Conservation (phyloP, 2,329 filamentous ascomycete genomes). For the Ceratocystiopsis sp. region DNA sequence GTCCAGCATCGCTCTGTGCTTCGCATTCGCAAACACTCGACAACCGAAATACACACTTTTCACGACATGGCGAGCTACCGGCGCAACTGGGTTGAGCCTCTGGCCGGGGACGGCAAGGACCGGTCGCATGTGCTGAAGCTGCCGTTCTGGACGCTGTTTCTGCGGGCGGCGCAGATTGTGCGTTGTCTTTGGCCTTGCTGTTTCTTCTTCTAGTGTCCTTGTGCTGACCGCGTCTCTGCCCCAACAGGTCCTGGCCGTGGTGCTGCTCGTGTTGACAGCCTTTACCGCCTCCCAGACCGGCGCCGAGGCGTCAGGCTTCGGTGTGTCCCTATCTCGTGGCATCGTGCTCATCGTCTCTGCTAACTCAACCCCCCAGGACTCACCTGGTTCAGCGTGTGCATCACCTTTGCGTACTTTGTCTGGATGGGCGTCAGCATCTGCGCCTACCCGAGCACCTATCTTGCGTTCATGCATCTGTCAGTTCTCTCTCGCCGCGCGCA, state of each 20-base stretch:
- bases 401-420: slow-evolving; percentile 9
- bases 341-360: background rate
- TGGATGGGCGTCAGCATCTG: slow-evolving; percentile 7
- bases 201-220: too few relatives aligned
- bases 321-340: background rate
- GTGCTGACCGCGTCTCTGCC: too few relatives aligned
- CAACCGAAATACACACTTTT: background rate
- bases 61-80: slow-evolving; percentile 3
- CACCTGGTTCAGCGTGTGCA: slow-evolving; percentile 10
- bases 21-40: too few relatives aligned
- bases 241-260: slow-evolving; percentile 4
- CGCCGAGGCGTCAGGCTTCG: background rate
- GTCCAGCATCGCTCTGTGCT: too few relatives aligned
- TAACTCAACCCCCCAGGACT: slow-evolving; percentile 1
- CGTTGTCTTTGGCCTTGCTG: too few relatives aligned
- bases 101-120: slow-evolving; percentile 5
- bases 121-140: slow-evolving; percentile 8
- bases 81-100: background rate
- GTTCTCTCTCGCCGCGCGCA: background rate
- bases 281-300: slow-evolving; percentile 6
- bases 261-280: slow-evolving; percentile 7
- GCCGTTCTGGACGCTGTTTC: slow-evolving; percentile 8
- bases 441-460: slow-evolving; percentile 5
- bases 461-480: slow-evolving; percentile 8
- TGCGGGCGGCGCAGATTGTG: slow-evolving; percentile 8